phyloP scores from a whole-genome alignment of 768 basidiomycete genomes.

The Suillus paluster region DNA sequence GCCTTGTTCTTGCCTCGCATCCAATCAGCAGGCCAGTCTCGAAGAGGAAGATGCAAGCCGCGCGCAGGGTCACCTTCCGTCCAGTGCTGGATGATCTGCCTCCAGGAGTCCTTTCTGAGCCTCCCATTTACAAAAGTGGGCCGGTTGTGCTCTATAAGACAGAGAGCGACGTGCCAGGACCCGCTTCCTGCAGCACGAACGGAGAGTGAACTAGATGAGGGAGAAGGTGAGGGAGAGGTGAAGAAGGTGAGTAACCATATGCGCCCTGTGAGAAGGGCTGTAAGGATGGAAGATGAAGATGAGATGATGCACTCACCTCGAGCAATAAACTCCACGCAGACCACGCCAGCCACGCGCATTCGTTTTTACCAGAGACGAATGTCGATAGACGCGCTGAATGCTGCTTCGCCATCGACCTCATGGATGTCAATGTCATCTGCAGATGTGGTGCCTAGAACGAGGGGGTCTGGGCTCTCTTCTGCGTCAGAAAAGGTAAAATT shows the following conservation, averaged over 20 bases:
- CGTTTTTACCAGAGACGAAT: slow-evolving; percentile 63
- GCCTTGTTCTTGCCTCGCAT: too few species aligned
- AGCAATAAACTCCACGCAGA: slow-evolving; percentile 70
- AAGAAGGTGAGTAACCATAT: slow-evolving; percentile 34
- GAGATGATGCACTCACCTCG: slow-evolving; percentile 35
- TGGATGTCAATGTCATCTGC: slow-evolving; percentile 62
- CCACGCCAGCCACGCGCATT: slow-evolving; percentile 63
- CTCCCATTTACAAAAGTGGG: slow-evolving; percentile 61
- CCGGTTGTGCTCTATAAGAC: slow-evolving; percentile 57
- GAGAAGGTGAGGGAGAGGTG: slow-evolving; percentile 15
- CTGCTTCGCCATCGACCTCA: slow-evolving; percentile 51
- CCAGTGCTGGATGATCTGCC: too few species aligned
- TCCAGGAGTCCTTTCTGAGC: too few species aligned
- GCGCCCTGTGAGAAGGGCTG: slow-evolving; percentile 28
- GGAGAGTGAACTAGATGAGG: neutral
- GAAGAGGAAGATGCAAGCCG: too few species aligned
- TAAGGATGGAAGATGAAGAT: too few species aligned
- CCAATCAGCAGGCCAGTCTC: too few species aligned
- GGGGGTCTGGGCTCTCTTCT: slow-evolving; percentile 53
- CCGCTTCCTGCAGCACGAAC: slow-evolving; percentile 11
- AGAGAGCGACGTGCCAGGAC: slow-evolving; percentile 50
- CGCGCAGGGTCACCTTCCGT: too few species aligned
- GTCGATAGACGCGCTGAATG: slow-evolving; percentile 50
- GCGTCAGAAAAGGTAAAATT: slow-evolving; percentile 13
- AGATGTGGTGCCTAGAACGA: slow-evolving; percentile 48